These are phyloP conservation scores for Teratosphaeria viscida DNA, from an alignment of 2,329 filamentous ascomycete species.

Conservation along the genomic window DNA sequence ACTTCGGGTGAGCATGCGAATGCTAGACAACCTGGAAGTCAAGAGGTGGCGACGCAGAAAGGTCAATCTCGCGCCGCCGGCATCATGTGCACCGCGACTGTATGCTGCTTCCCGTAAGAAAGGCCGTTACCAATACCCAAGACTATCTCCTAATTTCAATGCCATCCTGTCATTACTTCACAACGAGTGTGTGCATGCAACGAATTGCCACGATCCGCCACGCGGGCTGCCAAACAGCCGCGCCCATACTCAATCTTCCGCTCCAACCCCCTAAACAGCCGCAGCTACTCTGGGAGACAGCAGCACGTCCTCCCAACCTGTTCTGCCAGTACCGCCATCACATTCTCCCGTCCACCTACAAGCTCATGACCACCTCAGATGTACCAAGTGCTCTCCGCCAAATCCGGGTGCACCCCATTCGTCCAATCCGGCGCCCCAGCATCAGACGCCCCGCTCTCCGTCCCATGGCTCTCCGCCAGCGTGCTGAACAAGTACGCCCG, in stretches of 20 bases:
- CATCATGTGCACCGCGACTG: too few species aligned
- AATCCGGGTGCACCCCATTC: slow-evolving; percentile 10
- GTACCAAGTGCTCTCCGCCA: slow-evolving; percentile 19
- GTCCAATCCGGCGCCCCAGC: slow-evolving; percentile 9
- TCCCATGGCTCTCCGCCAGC: slow-evolving; percentile 34
- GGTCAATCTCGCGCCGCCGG: too few species aligned
- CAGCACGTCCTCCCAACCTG: not conserved
- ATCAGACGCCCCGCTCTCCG: slow-evolving; percentile 5
- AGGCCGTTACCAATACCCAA: too few species aligned
- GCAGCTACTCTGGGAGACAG: not conserved
- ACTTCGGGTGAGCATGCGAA: too few species aligned
- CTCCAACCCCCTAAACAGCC: not conserved
- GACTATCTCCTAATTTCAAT: too few species aligned
- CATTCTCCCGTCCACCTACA: not conserved
- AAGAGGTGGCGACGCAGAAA: too few species aligned
- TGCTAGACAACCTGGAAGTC: too few species aligned
- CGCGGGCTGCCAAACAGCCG: not conserved
- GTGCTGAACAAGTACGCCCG: slow-evolving; percentile 58
- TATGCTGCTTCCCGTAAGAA: too few species aligned
- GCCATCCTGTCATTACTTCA: not conserved
- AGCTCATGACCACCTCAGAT: slow-evolving; percentile 7
- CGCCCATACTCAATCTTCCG: not conserved
- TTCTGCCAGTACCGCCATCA: not conserved
- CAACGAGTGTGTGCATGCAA: not conserved
- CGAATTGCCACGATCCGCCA: not conserved